phyloP scores from a whole-genome alignment of 2,329 filamentous ascomycete genomes.

The Fusarium pininemorale region DNA sequence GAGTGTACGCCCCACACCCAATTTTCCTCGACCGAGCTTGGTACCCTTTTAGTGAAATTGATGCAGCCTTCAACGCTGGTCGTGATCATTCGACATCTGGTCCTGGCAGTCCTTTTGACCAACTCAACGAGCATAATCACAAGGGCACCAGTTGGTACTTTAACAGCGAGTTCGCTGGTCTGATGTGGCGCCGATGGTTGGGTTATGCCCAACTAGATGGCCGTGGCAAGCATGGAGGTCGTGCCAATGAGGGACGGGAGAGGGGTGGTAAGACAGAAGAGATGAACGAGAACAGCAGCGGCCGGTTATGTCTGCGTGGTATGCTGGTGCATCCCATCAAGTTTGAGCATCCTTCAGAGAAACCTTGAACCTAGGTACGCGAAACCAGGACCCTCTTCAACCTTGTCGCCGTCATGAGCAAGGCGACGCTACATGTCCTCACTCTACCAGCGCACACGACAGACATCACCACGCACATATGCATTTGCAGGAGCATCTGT shows the following conservation, averaged over 20 bases:
- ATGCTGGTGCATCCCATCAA: conserved; percentile 88
- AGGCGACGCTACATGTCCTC: conserved; percentile 36
- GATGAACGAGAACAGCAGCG: conserved; percentile 55
- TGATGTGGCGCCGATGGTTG: conserved; percentile 84
- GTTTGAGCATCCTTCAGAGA: conserved; percentile 63
- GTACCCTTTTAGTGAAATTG: conserved; percentile 71
- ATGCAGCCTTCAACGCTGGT: conserved; percentile 82
- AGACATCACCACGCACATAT: conserved; percentile 43
- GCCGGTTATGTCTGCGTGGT: conserved; percentile 80
- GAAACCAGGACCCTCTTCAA: not conserved
- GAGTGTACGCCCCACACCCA: conserved; percentile 82
- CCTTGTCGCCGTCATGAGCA: conserved; percentile 42
- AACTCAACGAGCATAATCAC: conserved; percentile 82
- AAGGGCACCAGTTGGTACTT: conserved; percentile 87
- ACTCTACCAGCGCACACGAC: conserved; percentile 39
- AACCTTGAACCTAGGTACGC: conserved; percentile 28
- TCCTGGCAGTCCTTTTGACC: conserved; percentile 72
- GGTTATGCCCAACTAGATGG: conserved; percentile 65
- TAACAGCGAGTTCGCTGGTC: conserved; percentile 77
- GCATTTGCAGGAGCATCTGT: conserved; percentile 45
- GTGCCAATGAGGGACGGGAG: conserved; percentile 56
- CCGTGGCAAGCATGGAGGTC: conserved; percentile 59
- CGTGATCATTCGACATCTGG: conserved; percentile 72
- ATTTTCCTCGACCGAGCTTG: conserved; percentile 82
- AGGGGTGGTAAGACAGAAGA: conserved; percentile 64